Percentiles rank a stretch among this genome's conserved stretches.
Conservation (phyloP, 192 early-diverging fungal species). For the Gryganskiella cystojenkinii region DNA sequence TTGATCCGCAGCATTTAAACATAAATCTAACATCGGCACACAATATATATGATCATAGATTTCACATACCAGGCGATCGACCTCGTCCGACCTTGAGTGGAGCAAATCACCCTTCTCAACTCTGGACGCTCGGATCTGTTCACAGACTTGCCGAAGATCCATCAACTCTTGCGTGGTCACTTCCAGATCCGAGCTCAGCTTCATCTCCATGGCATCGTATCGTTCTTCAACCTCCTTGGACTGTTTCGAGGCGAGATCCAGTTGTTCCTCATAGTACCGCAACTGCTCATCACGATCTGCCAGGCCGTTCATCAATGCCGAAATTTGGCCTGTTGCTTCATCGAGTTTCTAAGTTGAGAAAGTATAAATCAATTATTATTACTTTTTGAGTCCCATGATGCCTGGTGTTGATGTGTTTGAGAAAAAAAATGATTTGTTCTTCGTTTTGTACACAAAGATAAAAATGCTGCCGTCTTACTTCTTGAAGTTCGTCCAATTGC, state of each 20-base stretch:
- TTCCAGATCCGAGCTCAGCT: constrained; percentile 50
- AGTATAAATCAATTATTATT: too few relatives aligned
- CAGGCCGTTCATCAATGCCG: constrained; percentile 33
- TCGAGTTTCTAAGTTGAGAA: constrained; percentile 34
- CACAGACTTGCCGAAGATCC: constrained; percentile 44
- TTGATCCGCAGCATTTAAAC: too few relatives aligned
- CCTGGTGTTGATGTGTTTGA: too few relatives aligned
- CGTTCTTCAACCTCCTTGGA: constrained; percentile 51
- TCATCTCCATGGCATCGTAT: constrained; percentile 52
- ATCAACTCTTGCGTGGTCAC: constrained; percentile 29
- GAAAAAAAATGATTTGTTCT: too few relatives aligned
- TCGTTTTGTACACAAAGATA: too few relatives aligned
- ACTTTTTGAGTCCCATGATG: too few relatives aligned
- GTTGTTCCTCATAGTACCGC: constrained; percentile 45
- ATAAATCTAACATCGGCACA: too few relatives aligned
- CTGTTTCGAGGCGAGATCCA: constrained; percentile 39
- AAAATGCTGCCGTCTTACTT: constrained; percentile 29
- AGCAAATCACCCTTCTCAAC: constrained; percentile 41
- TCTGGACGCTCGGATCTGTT: constrained; percentile 40
- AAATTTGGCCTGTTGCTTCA: constrained; percentile 36
- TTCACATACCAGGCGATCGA: constrained; percentile 54
- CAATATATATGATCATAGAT: too few relatives aligned
- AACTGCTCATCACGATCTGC: constrained; percentile 50
- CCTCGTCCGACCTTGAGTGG: constrained; percentile 40
- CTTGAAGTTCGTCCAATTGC: constrained; percentile 42